Evolutionary conservation across 2,329 filamentous ascomycete species (phyloP).

Genomic region (Colletotrichum caudatum): DNA sequence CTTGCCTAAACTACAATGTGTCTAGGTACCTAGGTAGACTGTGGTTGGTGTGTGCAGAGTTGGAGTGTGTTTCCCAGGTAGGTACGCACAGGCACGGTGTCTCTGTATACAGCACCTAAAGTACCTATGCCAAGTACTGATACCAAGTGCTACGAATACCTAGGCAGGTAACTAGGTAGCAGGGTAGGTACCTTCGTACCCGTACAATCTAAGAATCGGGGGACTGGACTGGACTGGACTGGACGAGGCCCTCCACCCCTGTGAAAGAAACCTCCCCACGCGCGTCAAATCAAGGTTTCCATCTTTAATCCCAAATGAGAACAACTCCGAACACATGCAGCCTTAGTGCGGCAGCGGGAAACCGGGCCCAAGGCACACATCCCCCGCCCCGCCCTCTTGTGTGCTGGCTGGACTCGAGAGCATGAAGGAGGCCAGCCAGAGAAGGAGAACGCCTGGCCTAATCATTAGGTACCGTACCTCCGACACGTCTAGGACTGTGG

Average conservation of each 20-base stretch:
- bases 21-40: too few species aligned
- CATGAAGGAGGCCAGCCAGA: not conserved
- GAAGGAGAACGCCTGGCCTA: constrained; percentile 28
- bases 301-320: constrained; percentile 40
- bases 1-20: too few species aligned
- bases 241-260: not conserved
- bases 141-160: too few species aligned
- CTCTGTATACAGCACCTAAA: too few species aligned
- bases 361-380: constrained; percentile 16
- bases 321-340: constrained; percentile 42
- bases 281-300: constrained; percentile 40
- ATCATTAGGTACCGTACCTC: not conserved
- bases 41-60: too few species aligned
- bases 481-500: not conserved
- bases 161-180: not conserved
- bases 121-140: too few species aligned
- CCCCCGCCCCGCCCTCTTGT: not conserved
- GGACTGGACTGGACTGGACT: not conserved
- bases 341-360: constrained; percentile 17
- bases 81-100: too few species aligned
- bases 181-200: too few species aligned
- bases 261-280: constrained; percentile 22
- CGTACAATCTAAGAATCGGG: too few species aligned
- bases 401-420: not conserved
- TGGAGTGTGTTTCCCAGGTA: too few species aligned